Conservation (phyloP, 2,329 filamentous ascomycete species). For the Cordyceps militaris region DNA sequence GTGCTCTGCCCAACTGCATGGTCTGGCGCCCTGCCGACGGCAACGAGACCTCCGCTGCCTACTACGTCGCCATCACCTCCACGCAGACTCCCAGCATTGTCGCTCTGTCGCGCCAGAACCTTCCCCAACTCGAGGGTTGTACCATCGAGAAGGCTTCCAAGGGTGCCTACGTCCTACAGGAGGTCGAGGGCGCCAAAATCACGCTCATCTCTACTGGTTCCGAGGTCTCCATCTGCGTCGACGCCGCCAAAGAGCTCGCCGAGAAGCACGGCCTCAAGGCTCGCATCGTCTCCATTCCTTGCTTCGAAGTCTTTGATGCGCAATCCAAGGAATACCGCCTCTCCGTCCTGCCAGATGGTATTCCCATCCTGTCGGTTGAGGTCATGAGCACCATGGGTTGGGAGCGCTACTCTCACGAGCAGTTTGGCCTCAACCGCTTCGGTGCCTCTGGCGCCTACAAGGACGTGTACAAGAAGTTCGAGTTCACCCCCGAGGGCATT, state of each 20-base stretch:
- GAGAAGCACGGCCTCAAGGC: constrained; percentile 83
- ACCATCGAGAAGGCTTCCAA: constrained; percentile 84
- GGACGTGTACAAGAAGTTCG: constrained; percentile 99
- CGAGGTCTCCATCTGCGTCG: constrained; percentile 88
- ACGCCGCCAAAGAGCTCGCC: constrained; percentile 84
- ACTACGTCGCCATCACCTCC: constrained; percentile 89
- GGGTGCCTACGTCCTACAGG: constrained; percentile 88
- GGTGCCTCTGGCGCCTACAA: constrained; percentile 96
- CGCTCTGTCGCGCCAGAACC: constrained; percentile 94
- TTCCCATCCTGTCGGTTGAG: constrained; percentile 89
- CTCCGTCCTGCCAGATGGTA: constrained; percentile 84
- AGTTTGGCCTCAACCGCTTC: constrained; percentile 98
- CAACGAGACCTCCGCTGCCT: constrained; percentile 96
- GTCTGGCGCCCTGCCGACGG: constrained; percentile 98
- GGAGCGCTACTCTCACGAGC: constrained; percentile 99
- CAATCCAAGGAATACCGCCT: constrained; percentile 95
- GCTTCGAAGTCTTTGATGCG: constrained; percentile 92
- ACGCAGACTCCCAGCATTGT: constrained; percentile 88
- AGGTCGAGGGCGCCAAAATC: constrained; percentile 75
- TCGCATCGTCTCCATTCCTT: constrained; percentile 91
- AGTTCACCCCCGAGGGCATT: constrained; percentile 96
- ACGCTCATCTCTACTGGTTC: constrained; percentile 93
- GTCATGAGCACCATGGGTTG: constrained; percentile 96
- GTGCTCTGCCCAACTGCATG: constrained; percentile 97
- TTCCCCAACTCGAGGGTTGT: constrained; percentile 93